Conservation (phyloP, 106 monocot species). For the Phalaenopsis equestris region DNA sequence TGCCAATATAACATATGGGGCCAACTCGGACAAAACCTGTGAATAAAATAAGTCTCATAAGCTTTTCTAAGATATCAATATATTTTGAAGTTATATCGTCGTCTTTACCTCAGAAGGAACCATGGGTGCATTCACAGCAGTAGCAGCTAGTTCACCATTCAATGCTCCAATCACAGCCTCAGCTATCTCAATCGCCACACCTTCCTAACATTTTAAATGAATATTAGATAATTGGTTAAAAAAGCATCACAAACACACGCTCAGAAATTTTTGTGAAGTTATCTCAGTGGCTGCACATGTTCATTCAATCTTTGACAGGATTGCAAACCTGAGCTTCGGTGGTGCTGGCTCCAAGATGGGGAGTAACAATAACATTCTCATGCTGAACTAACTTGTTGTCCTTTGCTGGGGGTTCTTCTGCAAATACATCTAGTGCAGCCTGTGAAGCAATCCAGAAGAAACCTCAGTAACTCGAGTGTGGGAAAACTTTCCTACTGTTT, state of each 20-base stretch:
- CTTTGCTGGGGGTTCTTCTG: slow-evolving; percentile 59
- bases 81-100: neutral
- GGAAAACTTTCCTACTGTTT: no score
- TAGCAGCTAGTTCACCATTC: slow-evolving; percentile 72
- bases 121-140: slow-evolving; percentile 93
- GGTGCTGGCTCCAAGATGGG: slow-evolving; percentile 82
- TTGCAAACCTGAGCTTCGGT: slow-evolving; percentile 68
- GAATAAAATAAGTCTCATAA: neutral
- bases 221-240: neutral
- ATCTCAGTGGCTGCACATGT: neutral
- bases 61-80: neutral
- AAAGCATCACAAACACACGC: neutral
- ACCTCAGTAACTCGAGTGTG: neutral
- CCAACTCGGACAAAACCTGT: slow-evolving; percentile 75
- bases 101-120: slow-evolving; percentile 63
- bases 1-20: slow-evolving; percentile 66
- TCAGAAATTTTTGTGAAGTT: neutral
- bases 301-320: neutral
- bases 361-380: slow-evolving; percentile 73
- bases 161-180: slow-evolving; percentile 87
- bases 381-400: slow-evolving; percentile 76
- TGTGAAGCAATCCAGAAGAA: slow-evolving; percentile 16
- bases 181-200: slow-evolving; percentile 87
- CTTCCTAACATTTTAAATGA: slow-evolving; percentile 42
- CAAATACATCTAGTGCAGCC: slow-evolving; percentile 93